A percentile compares a stretch with the other conserved stretches of the same genome.
These are phyloP conservation scores for Ustilago sp. DNA, from an alignment of 1,284 basidiomycete genomes.

Conservation along the genomic window DNA sequence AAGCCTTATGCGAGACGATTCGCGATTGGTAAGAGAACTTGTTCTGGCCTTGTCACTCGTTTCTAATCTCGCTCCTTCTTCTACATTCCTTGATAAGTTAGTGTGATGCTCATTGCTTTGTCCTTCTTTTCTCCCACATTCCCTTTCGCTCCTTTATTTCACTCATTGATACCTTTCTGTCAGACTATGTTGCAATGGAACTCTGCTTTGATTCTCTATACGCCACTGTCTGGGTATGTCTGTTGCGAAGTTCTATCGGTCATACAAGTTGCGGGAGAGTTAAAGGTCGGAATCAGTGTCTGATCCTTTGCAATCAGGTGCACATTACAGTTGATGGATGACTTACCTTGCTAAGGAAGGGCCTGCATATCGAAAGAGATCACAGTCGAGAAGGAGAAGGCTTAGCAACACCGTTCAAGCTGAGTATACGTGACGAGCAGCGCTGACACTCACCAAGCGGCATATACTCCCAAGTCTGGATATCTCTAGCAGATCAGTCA, in stretches of 20 bases:
- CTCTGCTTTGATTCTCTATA: neutral
- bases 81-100: neutral
- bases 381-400: neutral
- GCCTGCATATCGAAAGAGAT: conserved; percentile 9
- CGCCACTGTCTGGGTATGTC: neutral
- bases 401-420: neutral
- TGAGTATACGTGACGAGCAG: no score
- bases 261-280: neutral
- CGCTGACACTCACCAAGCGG: conserved; percentile 29
- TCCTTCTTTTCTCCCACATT: neutral
- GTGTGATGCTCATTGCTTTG: neutral
- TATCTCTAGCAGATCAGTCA: conserved; percentile 58
- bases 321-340: neutral
- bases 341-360: conserved; percentile 36
- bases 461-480: conserved; percentile 53
- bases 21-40: conserved; percentile 36
- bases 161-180: no score
- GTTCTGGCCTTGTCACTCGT: conserved; percentile 17
- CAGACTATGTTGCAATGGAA: conserved; percentile 7
- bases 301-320: neutral
- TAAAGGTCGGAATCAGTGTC: neutral
- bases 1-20: conserved; percentile 34
- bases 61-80: neutral
- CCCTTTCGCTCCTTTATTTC: neutral
- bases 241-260: conserved; percentile 37